Evolutionary conservation across 2,329 filamentous ascomycete genomes (phyloP).

Genomic region (Phaeoacremonium minimum): DNA sequence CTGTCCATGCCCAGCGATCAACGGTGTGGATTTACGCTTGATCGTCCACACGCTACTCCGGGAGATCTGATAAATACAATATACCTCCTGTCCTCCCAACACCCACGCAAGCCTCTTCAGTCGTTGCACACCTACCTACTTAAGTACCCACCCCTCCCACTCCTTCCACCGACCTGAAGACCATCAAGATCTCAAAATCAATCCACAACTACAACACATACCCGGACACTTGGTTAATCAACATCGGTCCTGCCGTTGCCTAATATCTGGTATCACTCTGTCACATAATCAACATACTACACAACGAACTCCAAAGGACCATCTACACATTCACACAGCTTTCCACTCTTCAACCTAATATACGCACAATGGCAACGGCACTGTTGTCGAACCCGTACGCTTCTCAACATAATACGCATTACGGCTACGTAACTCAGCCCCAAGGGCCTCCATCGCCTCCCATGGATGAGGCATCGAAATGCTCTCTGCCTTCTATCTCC

Average conservation of each 20-base stretch:
- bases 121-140: conserved; percentile 35
- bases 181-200: too few species aligned
- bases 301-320: too few species aligned
- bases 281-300: too few species aligned
- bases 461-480: conserved; percentile 70
- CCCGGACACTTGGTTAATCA: too few species aligned
- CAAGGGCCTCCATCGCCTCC: conserved; percentile 71
- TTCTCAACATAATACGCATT: conserved; percentile 41
- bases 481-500: conserved; percentile 89
- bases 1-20: conserved; percentile 37
- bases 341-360: conserved; percentile 10
- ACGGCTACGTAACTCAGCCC: conserved; percentile 44
- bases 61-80: conserved; percentile 22
- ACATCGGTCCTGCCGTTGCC: too few species aligned
- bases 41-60: conserved; percentile 37
- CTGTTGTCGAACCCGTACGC: conserved; percentile 38
- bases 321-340: background rate
- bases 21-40: conserved; percentile 44
- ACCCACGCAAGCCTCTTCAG: conserved; percentile 38
- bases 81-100: conserved; percentile 18
- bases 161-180: conserved; percentile 11
- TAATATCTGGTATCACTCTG: too few species aligned
- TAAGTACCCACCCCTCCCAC: conserved; percentile 34
- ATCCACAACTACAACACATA: too few species aligned
- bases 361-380: conserved; percentile 36